Evolutionary conservation across 148 eudicot genomes (phyloP).

Genomic region (Chenopodium album): DNA sequence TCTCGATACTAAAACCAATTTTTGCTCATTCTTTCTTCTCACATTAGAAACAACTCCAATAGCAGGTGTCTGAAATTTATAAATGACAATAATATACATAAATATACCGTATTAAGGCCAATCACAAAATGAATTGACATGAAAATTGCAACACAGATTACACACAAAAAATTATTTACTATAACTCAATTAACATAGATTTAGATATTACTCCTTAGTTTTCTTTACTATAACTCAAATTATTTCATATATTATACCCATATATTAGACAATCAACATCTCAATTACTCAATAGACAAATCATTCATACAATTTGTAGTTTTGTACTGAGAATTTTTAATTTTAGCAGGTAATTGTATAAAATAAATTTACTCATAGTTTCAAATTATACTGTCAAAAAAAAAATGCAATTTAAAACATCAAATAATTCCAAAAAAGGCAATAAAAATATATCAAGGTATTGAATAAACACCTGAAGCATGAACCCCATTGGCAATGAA

Average conservation of each 20-base stretch:
- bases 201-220: neutral
- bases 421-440: neutral
- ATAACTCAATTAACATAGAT: constrained; percentile 2
- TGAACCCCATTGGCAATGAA: constrained; percentile 19
- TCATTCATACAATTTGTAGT: neutral
- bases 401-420: neutral
- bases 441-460: neutral
- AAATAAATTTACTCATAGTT: neutral
- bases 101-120: neutral
- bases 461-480: constrained; percentile 21
- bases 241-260: neutral
- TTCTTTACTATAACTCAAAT: too few species aligned
- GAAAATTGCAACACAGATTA: neutral
- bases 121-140: neutral
- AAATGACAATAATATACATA: neutral
- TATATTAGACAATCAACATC: neutral
- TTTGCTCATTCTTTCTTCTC: constrained; percentile 28
- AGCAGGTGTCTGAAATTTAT: constrained; percentile 30
- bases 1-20: constrained; percentile 16
- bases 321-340: too few species aligned
- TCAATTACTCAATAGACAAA: neutral
- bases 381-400: neutral
- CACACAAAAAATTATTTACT: neutral
- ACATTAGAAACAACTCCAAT: constrained; percentile 29
- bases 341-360: neutral